Percentiles rank a stretch among this genome's conserved stretches.
These are phyloP conservation scores for Eucalyptus sp. DNA, from an alignment of 345 rosid genomes.

Conservation along the genomic window DNA sequence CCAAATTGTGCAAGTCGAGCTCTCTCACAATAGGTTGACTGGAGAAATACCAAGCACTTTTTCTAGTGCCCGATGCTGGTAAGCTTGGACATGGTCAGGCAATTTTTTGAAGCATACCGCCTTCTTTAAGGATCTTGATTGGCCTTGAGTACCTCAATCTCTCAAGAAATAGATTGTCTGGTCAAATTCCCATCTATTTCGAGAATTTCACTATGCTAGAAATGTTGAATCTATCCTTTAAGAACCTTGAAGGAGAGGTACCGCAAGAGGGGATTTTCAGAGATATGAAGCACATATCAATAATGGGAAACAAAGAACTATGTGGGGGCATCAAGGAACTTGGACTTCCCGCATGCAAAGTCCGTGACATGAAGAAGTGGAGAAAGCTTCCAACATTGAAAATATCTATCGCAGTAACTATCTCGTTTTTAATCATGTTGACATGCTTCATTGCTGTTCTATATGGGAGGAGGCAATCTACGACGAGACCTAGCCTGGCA, in stretches of 20 bases:
- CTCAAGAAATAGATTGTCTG: background rate
- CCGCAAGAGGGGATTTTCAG: background rate
- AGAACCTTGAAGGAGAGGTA: fast-evolving
- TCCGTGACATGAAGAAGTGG: fast-evolving
- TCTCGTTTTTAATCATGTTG: background rate
- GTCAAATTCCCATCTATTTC: background rate
- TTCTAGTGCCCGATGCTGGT: fast-evolving
- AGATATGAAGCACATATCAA: fast-evolving
- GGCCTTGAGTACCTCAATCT: background rate
- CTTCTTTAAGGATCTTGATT: background rate
- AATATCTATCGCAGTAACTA: fast-evolving
- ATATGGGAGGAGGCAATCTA: background rate
- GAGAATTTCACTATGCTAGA: background rate
- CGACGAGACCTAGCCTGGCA: fast-evolving
- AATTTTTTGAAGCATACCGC: background rate
- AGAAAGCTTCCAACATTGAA: background rate
- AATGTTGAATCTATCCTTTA: fast-evolving
- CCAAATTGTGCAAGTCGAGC: background rate
- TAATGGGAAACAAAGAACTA: background rate
- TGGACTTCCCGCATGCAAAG: background rate
- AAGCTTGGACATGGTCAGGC: background rate
- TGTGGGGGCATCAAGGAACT: background rate
- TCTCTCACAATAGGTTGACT: fast-evolving
- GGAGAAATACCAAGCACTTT: background rate
- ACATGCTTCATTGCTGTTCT: background rate